phyloP scores from a whole-genome alignment of 805 yeast species.

The Candida endomychidarum region DNA sequence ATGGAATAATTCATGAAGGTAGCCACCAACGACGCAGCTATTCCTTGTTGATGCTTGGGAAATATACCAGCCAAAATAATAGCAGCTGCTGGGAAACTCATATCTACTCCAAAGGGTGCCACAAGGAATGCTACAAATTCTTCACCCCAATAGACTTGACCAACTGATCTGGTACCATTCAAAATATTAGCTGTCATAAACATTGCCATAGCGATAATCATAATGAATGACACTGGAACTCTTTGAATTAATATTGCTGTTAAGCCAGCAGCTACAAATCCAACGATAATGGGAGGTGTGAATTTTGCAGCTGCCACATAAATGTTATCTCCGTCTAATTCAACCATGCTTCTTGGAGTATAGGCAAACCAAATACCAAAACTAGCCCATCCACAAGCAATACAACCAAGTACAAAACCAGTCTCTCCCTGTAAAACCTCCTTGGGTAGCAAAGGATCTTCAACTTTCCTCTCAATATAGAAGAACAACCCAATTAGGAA shows the following conservation, averaged over 20 bases:
- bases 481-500: conserved; percentile 41
- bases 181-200: conserved; percentile 53
- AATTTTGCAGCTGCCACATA: conserved; percentile 28
- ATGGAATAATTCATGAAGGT: conserved; percentile 71
- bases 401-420: conserved; percentile 48
- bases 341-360: conserved; percentile 46
- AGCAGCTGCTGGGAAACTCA: conserved; percentile 74
- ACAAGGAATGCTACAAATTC: conserved; percentile 54
- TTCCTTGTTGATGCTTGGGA: conserved; percentile 68
- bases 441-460: conserved; percentile 55
- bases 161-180: conserved; percentile 54
- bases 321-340: conserved; percentile 5
- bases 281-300: conserved; percentile 43
- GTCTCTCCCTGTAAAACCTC: conserved; percentile 46
- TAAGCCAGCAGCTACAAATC: conserved; percentile 52
- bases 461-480: conserved; percentile 44
- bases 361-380: conserved; percentile 72
- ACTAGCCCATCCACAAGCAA: conserved; percentile 72
- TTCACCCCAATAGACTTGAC: conserved; percentile 62
- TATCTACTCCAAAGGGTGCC: conserved; percentile 72
- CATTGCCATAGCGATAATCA: conserved; percentile 51
- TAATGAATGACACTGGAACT: conserved; percentile 49
- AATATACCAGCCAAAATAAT: conserved; percentile 55
- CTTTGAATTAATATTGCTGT: conserved; percentile 49
- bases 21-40: conserved; percentile 72